Base-by-base conservation (phyloP, 108 stramenopile species). In the Cyclotella baltica region DNA sequence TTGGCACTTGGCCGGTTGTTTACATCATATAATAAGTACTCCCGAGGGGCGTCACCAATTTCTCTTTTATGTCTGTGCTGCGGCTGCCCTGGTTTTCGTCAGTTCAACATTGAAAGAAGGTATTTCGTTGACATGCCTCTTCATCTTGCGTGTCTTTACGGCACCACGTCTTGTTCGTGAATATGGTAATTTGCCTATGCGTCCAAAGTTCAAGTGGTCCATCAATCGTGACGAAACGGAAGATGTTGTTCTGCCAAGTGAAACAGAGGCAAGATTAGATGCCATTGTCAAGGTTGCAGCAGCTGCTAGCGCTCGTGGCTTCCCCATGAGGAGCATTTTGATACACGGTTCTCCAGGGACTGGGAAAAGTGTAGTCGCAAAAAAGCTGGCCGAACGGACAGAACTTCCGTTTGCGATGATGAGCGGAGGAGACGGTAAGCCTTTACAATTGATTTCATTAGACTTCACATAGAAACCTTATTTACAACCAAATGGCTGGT, bases 361-460 rank as follows among this genome's bases (percentile, higher is more conserved):
- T 20, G 96, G 96, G 6, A 96, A 96, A 68, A 94, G 90, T n/a
- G 83, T 94, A 64, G 81, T 90, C 46, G 96, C 96, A 25, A 90
- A 89, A 80, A 78, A 86, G 13, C 69, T 96, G 3, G 92, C 92
- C 28, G 46, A 69, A 52, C 68, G 87, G n/a, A 87, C 87, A 53
- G 89, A 87, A 29, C 40, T 96, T 74, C 92, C 93, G 37, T 96
- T 88, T 63, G 96, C 94, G 1, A 65, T 96, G 50, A 89, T 95
- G 86, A 92, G 88, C 37, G 96, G 96, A 37, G 91, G 92, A 15
- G 96, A 96, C 72, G 28, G 65, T 67, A 30, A 67, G 65, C 18
- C 90, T 51, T 35, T 33, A 57, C 52, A 46, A 28, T 3, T 62
- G 3, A 20, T n/a, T n/a, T n/a, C n/a, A n/a, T n/a, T n/a, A n/a